Conservation (phyloP, 768 basidiomycete genomes). For the Tremella yokohamensis region DNA sequence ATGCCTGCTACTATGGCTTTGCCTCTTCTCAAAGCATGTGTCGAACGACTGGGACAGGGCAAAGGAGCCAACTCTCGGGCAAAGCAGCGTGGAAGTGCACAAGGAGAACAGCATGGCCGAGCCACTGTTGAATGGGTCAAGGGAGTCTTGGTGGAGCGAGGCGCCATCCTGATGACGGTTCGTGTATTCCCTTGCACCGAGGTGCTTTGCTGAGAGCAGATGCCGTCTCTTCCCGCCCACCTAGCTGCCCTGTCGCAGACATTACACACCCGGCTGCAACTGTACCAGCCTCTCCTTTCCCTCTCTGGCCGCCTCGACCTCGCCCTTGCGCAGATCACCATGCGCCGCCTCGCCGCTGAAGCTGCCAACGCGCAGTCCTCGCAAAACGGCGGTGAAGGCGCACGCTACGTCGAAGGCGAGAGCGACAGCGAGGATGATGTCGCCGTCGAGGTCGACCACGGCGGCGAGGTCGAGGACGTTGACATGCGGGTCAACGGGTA, state of each 20-base stretch:
- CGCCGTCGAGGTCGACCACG: slow-evolving; percentile 34
- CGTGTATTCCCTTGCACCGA: slow-evolving; percentile 45
- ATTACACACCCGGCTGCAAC: slow-evolving; percentile 69
- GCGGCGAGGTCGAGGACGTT: slow-evolving; percentile 48
- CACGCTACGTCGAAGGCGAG: slow-evolving; percentile 65
- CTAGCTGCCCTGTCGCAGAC: slow-evolving; percentile 75
- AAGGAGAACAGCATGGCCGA: slow-evolving; percentile 47
- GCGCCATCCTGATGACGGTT: slow-evolving; percentile 90
- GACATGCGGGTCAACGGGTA: slow-evolving; percentile 29
- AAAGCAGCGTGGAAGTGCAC: slow-evolving; percentile 66
- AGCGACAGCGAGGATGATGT: slow-evolving; percentile 60
- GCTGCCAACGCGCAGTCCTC: slow-evolving; percentile 49
- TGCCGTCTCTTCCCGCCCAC: slow-evolving; percentile 84
- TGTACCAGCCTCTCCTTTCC: slow-evolving; percentile 79
- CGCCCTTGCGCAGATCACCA: slow-evolving; percentile 87
- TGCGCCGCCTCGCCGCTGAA: slow-evolving; percentile 69
- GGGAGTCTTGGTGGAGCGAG: slow-evolving; percentile 77
- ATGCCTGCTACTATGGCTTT: slow-evolving; percentile 83
- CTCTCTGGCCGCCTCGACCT: slow-evolving; percentile 88
- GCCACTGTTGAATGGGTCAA: slow-evolving; percentile 55
- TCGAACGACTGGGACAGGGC: slow-evolving; percentile 79
- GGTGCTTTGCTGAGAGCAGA: slow-evolving; percentile 51
- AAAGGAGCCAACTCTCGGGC: slow-evolving; percentile 70
- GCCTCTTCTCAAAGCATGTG: slow-evolving; percentile 77
- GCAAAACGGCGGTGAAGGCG: slow-evolving; percentile 62